Base-by-base conservation (phyloP, 148 eudicot species). In the Rhododendron molle region DNA sequence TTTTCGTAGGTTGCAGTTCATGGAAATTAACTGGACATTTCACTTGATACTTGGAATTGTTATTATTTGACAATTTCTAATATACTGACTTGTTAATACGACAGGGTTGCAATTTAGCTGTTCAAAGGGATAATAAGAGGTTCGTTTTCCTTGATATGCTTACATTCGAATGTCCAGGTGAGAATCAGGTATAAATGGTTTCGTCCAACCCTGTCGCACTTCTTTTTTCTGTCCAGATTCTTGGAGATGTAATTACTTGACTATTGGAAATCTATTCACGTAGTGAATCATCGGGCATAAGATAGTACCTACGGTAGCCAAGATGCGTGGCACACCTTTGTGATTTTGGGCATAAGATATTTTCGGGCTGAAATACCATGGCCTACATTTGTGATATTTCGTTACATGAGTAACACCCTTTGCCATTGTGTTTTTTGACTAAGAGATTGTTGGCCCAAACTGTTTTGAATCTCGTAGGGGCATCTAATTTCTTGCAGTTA, bases 41-140 rank as follows among this genome's bases (percentile, higher is more conserved):
- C 30, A 12, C 11, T 49, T 49, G n/a, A 81, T 65, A 49, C n/a
- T 30, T 44, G 44, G 21, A 49, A 36, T n/a, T 7, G 7, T 46
- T 15, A 80, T 32, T 85, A 26, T 81, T 76, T 78, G 50, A 8
- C 52, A 47, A 52, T 14, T 38, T 65, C 72, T 88, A n/a, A 88
- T 54, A 30, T 78, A 58, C 72, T 32, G 40, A 32, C 20, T 76
- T 88, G 5, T 81, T 82, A 62, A 28, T 65, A 67, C 86, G 40
- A 74, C 94, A 96, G 99, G 99, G 99, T 78, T 96, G 99, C 94
- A 95, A 96, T 89, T 90, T 96, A 89, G 86, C 85, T 83, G 92
- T 87, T 62, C 97, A 95, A 78, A 88, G 90, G 91, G 97, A 95
- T 86, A 92, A 88, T 88, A 88, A 89, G 82, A 94, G 95, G 89